Evolutionary conservation across 2,329 filamentous ascomycete genomes (phyloP).

Genomic region (Leptosphaerulina australis): DNA sequence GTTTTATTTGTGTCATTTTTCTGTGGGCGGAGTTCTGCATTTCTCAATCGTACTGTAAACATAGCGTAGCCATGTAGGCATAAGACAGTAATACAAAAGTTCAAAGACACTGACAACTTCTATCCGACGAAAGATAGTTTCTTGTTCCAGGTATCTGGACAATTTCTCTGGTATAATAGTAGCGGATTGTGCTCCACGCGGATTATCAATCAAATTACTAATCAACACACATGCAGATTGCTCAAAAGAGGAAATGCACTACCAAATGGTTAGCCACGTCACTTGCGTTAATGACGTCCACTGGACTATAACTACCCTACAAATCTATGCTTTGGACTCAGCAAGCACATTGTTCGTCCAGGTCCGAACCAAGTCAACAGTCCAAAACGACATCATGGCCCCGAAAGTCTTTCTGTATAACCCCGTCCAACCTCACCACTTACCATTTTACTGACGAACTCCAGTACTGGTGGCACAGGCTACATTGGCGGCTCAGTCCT

Average conservation of each 20-base stretch:
- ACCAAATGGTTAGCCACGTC: no score
- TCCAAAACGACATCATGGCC: slow-evolving; percentile 22
- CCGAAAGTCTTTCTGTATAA: slow-evolving; percentile 39
- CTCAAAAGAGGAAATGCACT: no score
- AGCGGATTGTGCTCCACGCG: no score
- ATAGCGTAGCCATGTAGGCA: not conserved
- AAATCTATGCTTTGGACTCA: no score
- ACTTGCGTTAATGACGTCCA: no score
- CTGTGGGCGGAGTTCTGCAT: slow-evolving; percentile 2
- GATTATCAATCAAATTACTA: not conserved
- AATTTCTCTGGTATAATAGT: no score
- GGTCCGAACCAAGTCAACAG: not conserved
- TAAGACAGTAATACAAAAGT: slow-evolving; percentile 6
- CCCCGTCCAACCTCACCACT: not conserved
- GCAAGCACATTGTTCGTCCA: not conserved
- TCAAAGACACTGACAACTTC: no score
- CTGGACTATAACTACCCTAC: no score
- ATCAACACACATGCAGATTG: not conserved
- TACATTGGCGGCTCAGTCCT: slow-evolving; percentile 62
- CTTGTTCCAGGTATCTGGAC: no score
- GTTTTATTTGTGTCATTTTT: not conserved
- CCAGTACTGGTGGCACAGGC: slow-evolving; percentile 58
- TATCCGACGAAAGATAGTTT: no score
- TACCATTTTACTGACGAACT: not conserved
- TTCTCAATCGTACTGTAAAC: not conserved